These are phyloP conservation scores for Alternaria sp. DNA, from an alignment of 2,329 filamentous ascomycete genomes.

Conservation along the genomic window DNA sequence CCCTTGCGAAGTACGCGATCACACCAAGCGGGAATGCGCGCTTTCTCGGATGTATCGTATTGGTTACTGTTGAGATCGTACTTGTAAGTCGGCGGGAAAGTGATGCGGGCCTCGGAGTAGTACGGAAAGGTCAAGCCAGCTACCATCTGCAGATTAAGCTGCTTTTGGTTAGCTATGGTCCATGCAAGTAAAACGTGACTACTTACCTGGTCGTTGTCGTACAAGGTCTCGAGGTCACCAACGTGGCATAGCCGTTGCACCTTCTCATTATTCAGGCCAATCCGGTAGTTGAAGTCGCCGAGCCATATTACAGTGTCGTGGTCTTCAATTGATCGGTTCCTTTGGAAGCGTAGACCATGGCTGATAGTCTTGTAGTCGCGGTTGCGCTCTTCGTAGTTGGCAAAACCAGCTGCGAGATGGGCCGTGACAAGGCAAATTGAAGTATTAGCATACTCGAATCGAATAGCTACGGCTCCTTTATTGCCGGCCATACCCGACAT, in stretches of 20 bases:
- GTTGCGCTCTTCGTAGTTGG: slow-evolving; percentile 96
- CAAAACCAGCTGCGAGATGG: slow-evolving; percentile 92
- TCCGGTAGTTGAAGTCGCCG: slow-evolving; percentile 98
- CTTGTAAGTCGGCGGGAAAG: slow-evolving; percentile 93
- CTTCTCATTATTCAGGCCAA: slow-evolving; percentile 80
- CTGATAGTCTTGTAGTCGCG: slow-evolving; percentile 90
- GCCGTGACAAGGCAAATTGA: slow-evolving; percentile 95
- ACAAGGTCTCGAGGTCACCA: slow-evolving; percentile 76
- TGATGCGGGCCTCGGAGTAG: slow-evolving; percentile 88
- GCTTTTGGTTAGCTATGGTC: slow-evolving; percentile 31
- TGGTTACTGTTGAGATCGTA: slow-evolving; percentile 86
- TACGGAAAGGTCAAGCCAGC: slow-evolving; percentile 86
- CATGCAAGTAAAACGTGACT: background rate
- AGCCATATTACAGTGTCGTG: slow-evolving; percentile 90
- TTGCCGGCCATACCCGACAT: slow-evolving; percentile 98
- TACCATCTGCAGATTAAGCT: slow-evolving; percentile 96
- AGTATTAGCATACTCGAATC: slow-evolving; percentile 92
- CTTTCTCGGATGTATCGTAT: slow-evolving; percentile 95
- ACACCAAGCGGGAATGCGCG: slow-evolving; percentile 95
- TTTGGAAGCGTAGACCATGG: slow-evolving; percentile 85
- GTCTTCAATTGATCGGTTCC: slow-evolving; percentile 88
- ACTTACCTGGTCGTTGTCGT: slow-evolving; percentile 85
- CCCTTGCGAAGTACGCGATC: slow-evolving; percentile 92
- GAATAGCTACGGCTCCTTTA: slow-evolving; percentile 95
- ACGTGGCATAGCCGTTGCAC: slow-evolving; percentile 76